phyloP scores from a whole-genome alignment of 2,329 filamentous ascomycete species.

The Fusarium coffeatum region DNA sequence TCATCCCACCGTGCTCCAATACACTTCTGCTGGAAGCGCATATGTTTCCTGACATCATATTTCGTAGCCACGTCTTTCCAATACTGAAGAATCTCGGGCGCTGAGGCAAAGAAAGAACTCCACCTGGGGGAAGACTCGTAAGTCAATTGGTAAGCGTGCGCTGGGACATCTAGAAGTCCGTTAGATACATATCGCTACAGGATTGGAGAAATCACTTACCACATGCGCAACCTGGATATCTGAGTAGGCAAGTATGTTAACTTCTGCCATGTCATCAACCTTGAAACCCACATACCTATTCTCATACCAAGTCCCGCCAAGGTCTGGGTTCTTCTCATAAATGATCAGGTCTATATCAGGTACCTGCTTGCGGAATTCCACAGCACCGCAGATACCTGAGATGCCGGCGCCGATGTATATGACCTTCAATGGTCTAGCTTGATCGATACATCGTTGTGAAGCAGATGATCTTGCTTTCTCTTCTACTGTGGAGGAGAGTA shows the following conservation, averaged over 20 bases:
- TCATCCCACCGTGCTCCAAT: background rate
- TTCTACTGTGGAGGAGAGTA: background rate
- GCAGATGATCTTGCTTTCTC: background rate
- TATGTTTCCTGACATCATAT: conserved; percentile 3
- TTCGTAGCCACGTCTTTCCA: conserved; percentile 11
- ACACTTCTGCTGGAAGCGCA: conserved; percentile 14
- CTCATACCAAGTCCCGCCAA: conserved; percentile 21
- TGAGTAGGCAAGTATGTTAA: background rate
- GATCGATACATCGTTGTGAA: conserved; percentile 10
- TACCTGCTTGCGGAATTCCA: conserved; percentile 15
- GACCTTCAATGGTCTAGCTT: conserved; percentile 8
- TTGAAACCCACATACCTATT: background rate
- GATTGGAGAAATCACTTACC: background rate
- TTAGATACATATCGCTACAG: accelerated
- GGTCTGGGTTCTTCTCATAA: conserved; percentile 23
- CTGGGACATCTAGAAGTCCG: background rate
- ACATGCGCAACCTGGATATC: conserved; percentile 20
- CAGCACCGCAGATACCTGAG: conserved; percentile 8
- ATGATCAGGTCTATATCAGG: conserved; percentile 6
- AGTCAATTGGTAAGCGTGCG: conserved; percentile 10
- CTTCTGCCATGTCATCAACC: accelerated
- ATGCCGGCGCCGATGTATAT: conserved; percentile 17
- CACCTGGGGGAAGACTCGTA: conserved; percentile 15
- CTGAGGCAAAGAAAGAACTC: conserved; percentile 20
- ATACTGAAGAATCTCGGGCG: conserved; percentile 15